These are phyloP conservation scores for Colletotrichum theobromicola DNA, from an alignment of 2,329 filamentous ascomycete species.

Conservation along the genomic window DNA sequence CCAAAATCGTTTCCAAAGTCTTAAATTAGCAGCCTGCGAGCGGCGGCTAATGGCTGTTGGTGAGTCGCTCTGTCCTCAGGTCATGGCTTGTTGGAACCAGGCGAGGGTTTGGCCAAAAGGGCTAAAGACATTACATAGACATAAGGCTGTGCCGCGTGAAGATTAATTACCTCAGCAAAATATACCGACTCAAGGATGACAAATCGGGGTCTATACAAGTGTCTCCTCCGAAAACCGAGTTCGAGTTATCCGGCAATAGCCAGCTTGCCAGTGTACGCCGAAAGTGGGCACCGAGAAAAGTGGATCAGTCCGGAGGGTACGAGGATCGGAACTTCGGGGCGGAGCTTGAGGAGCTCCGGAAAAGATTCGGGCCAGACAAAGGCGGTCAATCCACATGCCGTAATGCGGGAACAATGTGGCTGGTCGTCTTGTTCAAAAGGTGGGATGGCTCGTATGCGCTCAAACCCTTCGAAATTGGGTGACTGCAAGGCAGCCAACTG, in stretches of 20 bases:
- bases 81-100: not conserved
- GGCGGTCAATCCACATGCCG: not conserved
- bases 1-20: not conserved
- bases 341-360: not conserved
- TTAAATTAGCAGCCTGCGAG: not conserved
- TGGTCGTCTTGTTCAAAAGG: not conserved
- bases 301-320: not conserved
- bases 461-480: not conserved
- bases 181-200: too few relatives aligned
- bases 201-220: too few relatives aligned
- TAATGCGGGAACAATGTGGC: too few relatives aligned
- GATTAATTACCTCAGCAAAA: too few relatives aligned
- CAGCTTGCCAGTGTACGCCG: not conserved
- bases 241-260: not conserved
- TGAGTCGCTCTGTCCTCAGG: not conserved
- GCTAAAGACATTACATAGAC: too few relatives aligned
- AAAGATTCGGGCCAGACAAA: not conserved
- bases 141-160: too few relatives aligned
- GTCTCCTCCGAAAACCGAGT: fast-evolving
- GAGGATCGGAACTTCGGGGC: not conserved
- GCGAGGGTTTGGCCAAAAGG: not conserved
- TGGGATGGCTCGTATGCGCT: not conserved
- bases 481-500: not conserved
- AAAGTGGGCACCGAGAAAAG: not conserved
- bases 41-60: not conserved